Conservation (phyloP, 805 yeast genomes). For the Sugiyamaella qingdaonensis region DNA sequence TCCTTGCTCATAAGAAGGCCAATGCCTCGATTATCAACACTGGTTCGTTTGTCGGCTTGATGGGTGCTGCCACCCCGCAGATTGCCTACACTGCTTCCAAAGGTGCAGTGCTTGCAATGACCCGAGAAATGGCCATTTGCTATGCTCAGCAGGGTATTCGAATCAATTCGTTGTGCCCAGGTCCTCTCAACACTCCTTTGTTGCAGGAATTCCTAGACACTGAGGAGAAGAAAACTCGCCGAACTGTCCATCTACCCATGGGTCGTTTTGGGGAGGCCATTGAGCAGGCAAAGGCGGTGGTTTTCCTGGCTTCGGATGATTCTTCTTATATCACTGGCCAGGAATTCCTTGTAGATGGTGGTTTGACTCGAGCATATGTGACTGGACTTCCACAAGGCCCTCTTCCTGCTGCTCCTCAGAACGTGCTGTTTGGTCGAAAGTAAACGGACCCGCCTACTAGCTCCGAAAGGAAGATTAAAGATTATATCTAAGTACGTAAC, state of each 20-base stretch:
- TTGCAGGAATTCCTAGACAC: slow-evolving; percentile 50
- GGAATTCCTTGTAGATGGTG: slow-evolving; percentile 60
- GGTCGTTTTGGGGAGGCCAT: slow-evolving; percentile 63
- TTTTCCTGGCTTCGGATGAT: slow-evolving; percentile 50
- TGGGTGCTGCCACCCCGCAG: slow-evolving; percentile 39
- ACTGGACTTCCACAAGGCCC: slow-evolving; percentile 25
- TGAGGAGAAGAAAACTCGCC: slow-evolving; percentile 47
- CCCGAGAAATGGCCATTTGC: slow-evolving; percentile 48
- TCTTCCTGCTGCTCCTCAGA: slow-evolving; percentile 26
- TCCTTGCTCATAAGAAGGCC: slow-evolving; percentile 28
- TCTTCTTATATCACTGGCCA: slow-evolving; percentile 56
- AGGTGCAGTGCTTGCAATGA: slow-evolving; percentile 37
- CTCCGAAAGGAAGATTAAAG: too few relatives aligned
- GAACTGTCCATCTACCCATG: slow-evolving; percentile 43
- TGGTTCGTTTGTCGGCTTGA: slow-evolving; percentile 36
- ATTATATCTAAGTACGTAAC: too few relatives aligned
- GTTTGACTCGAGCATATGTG: slow-evolving; percentile 32
- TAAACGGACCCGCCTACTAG: too few relatives aligned
- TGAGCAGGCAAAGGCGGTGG: slow-evolving; percentile 57
- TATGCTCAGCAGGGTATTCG: slow-evolving; percentile 55
- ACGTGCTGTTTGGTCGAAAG: slow-evolving; percentile 26
- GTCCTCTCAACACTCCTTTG: slow-evolving; percentile 59
- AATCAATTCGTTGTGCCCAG: slow-evolving; percentile 56
- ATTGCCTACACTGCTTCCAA: slow-evolving; percentile 38
- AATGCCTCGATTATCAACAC: slow-evolving; percentile 36